phyloP scores from a whole-genome alignment of 1,139 yeast species.

The Pneumocystis jirovecii region DNA sequence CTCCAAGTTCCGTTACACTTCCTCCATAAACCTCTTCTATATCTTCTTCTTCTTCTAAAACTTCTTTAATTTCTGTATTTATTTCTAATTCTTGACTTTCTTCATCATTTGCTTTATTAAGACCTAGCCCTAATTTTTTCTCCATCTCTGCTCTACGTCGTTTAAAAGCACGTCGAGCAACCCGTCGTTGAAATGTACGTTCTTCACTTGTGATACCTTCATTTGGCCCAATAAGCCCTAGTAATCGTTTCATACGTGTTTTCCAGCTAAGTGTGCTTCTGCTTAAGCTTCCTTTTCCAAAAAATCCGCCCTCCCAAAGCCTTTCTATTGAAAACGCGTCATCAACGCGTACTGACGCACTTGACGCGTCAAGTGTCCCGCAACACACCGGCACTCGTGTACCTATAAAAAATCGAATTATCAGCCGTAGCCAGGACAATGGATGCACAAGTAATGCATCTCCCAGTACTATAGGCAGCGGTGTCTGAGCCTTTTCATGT shows the following conservation, averaged over 20 bases:
- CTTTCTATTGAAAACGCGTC: conserved; percentile 36
- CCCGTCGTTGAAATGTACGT: conserved; percentile 56
- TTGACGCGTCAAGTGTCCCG: background rate
- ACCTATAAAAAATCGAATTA: background rate
- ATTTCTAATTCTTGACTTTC: background rate
- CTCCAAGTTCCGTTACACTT: conserved; percentile 24
- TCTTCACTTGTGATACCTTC: conserved; percentile 47
- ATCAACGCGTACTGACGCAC: conserved; percentile 16
- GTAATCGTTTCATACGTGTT: conserved; percentile 44
- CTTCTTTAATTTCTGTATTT: conserved; percentile 1
- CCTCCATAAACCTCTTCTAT: conserved; percentile 9
- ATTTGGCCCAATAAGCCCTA: conserved; percentile 27
- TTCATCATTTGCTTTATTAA: background rate
- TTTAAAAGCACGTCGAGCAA: conserved; percentile 60
- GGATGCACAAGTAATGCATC: background rate
- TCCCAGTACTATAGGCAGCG: background rate
- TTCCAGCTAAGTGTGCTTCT: conserved; percentile 90
- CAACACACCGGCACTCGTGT: background rate
- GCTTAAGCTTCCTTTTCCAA: conserved; percentile 81
- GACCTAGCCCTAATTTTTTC: conserved; percentile 10
- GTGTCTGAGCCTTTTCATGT: background rate
- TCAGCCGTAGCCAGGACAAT: background rate
- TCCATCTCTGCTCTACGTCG: conserved; percentile 31
- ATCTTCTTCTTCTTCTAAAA: conserved; percentile 8
- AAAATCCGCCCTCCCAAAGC: conserved; percentile 79